These are phyloP conservation scores for Tubosaeta brunneosetosa DNA, from an alignment of 768 basidiomycete species.

Conservation along the genomic window DNA sequence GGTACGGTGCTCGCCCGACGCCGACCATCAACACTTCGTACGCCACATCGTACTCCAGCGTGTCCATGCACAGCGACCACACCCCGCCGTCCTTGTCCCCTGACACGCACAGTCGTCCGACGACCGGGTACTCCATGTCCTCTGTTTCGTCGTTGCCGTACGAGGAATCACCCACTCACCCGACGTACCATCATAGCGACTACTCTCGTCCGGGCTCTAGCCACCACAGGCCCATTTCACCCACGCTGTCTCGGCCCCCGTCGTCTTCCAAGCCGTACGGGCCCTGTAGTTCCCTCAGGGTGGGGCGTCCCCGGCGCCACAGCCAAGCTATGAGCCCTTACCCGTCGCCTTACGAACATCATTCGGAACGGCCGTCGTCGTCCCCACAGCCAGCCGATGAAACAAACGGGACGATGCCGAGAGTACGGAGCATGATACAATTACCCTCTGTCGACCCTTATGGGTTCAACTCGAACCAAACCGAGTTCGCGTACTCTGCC, in stretches of 20 bases:
- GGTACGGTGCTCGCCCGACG: conserved; percentile 48
- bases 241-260: conserved; percentile 61
- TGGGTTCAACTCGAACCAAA: conserved; percentile 56
- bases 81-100: conserved; percentile 72
- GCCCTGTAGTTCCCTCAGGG: conserved; percentile 52
- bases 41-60: conserved; percentile 57
- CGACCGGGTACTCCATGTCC: conserved; percentile 81
- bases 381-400: conserved; percentile 64
- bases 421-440: conserved; percentile 82
- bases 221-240: conserved; percentile 61
- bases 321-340: conserved; percentile 87
- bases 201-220: conserved; percentile 73
- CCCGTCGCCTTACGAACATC: conserved; percentile 74
- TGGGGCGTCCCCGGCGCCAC: conserved; percentile 71
- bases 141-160: conserved; percentile 75
- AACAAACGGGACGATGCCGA: conserved; percentile 48
- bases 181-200: conserved; percentile 42
- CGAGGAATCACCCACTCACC: conserved; percentile 46
- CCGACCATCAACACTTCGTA: conserved; percentile 74
- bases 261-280: conserved; percentile 59
- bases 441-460: conserved; percentile 70
- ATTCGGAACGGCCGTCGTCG: conserved; percentile 63
- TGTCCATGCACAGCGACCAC: conserved; percentile 65
- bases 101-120: conserved; percentile 67
- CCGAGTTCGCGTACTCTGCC: conserved; percentile 80